Evolutionary conservation across 2,329 filamentous ascomycete genomes (phyloP), one percentile per base, ranked within the genome.

Genomic region (Beauveria sp.): DNA sequence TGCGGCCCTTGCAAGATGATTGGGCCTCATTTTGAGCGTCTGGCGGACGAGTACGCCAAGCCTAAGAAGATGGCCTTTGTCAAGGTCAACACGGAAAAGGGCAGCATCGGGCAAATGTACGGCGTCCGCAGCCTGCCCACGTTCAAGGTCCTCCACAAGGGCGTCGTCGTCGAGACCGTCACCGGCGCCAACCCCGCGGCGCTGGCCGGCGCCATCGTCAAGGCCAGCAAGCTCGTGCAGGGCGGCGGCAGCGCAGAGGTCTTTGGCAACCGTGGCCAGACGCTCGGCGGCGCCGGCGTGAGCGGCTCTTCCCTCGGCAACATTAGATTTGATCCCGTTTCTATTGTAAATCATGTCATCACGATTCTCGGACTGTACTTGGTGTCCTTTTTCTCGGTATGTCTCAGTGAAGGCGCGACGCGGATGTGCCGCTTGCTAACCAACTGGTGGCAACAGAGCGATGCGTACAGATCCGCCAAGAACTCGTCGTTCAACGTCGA

Each of bases 1-100:
- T 98, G 92, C 75, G 89, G 88, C 62, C 92, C 93, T 70, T 97
- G 93, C 84, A 96, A 96, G 78, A 85, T 88, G 72, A 96, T 98
- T 67, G 90, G 90, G 55, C 93, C 93, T 22, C 85, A 90, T 62
- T 98, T 96, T 75, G 91, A 96, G 71, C 86, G 88, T 69, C 87
- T 98, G 63, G 85, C 92, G 53, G 81, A 83, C 63, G 89, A 93
- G 73, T 85, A 95, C 70, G 87, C 91, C 54, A 87, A 91, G 66
- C 88, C 91, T 18, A 88, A 88, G 70, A 87, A 87, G 71, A 89
- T 98, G 70, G 89, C 90, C 52, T 99, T 98, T 73, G 87, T 86
- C 71, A 98, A 96, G 77, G 86, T 98, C 79, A 88, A 98, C 79
- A 91, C 93, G 71, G 93, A 97, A 71, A 80, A 82, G 67, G 82